A percentile compares a stretch with the other conserved stretches of the same genome.
phyloP scores from a whole-genome alignment of 2,329 filamentous ascomycete species.

The Sporothrix protearum region DNA sequence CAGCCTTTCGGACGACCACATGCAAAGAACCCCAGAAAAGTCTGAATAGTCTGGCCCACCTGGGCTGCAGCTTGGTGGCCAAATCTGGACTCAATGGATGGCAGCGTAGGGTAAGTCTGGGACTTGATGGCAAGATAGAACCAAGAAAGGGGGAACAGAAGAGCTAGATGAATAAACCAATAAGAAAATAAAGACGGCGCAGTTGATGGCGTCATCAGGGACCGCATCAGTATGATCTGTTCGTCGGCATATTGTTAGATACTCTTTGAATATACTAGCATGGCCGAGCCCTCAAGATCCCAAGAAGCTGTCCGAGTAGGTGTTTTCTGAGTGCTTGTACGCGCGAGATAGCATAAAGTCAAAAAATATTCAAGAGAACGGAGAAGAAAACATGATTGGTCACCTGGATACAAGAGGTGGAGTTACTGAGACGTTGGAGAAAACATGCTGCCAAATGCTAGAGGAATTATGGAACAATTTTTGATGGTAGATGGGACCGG shows the following conservation, averaged over 20 bases:
- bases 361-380: background rate
- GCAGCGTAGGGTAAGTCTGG: background rate
- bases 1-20: background rate
- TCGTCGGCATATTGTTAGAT: background rate
- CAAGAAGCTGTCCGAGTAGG: too few relatives aligned
- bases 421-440: background rate
- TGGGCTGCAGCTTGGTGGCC: background rate
- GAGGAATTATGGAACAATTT: background rate
- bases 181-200: background rate
- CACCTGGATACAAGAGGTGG: background rate
- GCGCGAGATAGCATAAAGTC: too few relatives aligned
- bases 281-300: too few relatives aligned
- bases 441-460: background rate
- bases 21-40: background rate
- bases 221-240: background rate
- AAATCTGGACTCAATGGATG: constrained; percentile 4
- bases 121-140: background rate
- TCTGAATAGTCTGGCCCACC: constrained; percentile 1
- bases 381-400: background rate
- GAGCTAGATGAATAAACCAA: background rate
- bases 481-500: background rate
- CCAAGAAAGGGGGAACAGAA: background rate
- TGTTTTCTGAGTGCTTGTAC: too few relatives aligned
- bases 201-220: background rate
- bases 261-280: too few relatives aligned